Percentiles rank a stretch among this genome's conserved stretches.
These are phyloP conservation scores for Populus hybrid DNA, from an alignment of 441 rosid species.

Conservation along the genomic window DNA sequence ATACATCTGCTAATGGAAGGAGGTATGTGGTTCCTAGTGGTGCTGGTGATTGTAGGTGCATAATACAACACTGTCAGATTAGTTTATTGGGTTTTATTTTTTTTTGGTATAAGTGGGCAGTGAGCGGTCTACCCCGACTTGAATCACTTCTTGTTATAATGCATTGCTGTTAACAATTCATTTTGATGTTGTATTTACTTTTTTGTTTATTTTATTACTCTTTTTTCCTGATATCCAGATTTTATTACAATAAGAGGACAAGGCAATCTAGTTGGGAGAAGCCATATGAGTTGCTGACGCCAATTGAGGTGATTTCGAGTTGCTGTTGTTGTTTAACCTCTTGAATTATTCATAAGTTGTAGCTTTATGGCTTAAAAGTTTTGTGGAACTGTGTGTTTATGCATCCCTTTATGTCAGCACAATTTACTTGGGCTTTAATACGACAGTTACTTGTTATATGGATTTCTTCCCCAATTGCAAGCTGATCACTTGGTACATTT, in stretches of 20 bases:
- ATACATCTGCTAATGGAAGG: constrained; percentile 71
- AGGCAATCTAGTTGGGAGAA: constrained; percentile 96
- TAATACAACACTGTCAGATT: constrained; percentile 1
- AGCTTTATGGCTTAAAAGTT: constrained; percentile 3
- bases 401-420: not conserved
- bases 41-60: constrained; percentile 3
- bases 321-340: constrained; percentile 14
- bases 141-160: not conserved
- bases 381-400: constrained; percentile 1
- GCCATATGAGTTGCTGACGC: constrained; percentile 86
- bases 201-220: not conserved
- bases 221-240: constrained; percentile 43
- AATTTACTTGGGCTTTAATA: not conserved
- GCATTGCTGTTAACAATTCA: not conserved
- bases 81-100: not conserved
- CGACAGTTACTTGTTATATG: constrained; percentile 2
- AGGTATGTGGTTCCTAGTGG: constrained; percentile 41
- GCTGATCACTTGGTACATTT: constrained; percentile 2
- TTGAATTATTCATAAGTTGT: constrained; percentile 13
- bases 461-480: constrained; percentile 8
- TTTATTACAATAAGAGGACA: constrained; percentile 89
- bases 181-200: not conserved
- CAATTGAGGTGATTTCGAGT: constrained; percentile 74
- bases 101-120: not conserved
- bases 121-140: not conserved